These are phyloP conservation scores for Arthrinium puccinioides DNA, from an alignment of 2,329 filamentous ascomycete species.

Conservation along the genomic window DNA sequence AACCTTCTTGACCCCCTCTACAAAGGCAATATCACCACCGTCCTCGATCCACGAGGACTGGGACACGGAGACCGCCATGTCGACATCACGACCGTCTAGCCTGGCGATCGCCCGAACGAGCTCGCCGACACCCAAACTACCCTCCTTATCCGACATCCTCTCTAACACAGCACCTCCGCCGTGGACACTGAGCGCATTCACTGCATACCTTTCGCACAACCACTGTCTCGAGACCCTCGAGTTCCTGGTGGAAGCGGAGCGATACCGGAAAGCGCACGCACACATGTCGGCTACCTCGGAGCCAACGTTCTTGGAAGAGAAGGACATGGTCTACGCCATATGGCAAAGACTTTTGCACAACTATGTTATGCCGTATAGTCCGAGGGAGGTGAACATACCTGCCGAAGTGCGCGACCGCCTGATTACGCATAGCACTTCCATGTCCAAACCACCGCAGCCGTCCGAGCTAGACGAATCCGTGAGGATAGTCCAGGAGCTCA, in stretches of 20 bases:
- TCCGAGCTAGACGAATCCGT: conserved; percentile 75
- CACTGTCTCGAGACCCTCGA: conserved; percentile 95
- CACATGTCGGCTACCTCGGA: conserved; percentile 34
- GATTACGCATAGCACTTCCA: conserved; percentile 45
- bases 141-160: conserved; percentile 80
- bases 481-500: conserved; percentile 84
- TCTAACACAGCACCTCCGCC: conserved; percentile 79
- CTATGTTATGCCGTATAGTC: conserved; percentile 80
- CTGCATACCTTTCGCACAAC: conserved; percentile 93
- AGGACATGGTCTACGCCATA: conserved; percentile 65
- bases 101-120: conserved; percentile 31
- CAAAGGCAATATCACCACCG: conserved; percentile 35
- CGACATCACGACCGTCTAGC: conserved; percentile 42
- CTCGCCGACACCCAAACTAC: conserved; percentile 39
- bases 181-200: conserved; percentile 88
- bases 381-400: conserved; percentile 85
- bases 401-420: conserved; percentile 77
- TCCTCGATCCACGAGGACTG: conserved; percentile 38
- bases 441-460: conserved; percentile 60
- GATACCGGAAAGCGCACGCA: conserved; percentile 60
- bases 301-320: conserved; percentile 33
- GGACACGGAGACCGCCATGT: conserved; percentile 35
- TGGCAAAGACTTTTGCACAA: conserved; percentile 86
- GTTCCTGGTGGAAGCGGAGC: conserved; percentile 89
- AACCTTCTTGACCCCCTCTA: conserved; percentile 32